These are phyloP conservation scores for Candida anglica DNA, from an alignment of 805 yeast species.

Conservation along the genomic window DNA sequence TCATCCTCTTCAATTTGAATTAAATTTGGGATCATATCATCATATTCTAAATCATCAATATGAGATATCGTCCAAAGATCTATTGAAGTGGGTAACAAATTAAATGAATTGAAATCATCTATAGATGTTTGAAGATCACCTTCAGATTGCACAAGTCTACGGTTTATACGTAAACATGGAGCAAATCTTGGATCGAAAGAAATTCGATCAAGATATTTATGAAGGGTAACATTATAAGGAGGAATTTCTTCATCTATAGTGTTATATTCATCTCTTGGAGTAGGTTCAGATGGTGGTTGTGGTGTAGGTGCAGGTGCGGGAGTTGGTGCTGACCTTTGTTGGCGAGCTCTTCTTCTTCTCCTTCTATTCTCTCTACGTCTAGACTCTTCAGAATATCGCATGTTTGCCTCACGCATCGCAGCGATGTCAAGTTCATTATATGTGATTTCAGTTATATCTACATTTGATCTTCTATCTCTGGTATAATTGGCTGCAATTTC, in stretches of 20 bases:
- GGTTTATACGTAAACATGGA: constrained; percentile 21
- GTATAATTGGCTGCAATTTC: no score
- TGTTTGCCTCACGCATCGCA: no score
- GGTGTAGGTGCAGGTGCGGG: no score
- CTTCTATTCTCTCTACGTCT: no score
- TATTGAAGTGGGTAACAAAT: constrained; percentile 17
- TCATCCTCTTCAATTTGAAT: constrained; percentile 3
- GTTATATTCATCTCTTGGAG: constrained; percentile 7
- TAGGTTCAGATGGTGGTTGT: not conserved
- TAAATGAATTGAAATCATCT: constrained; percentile 13
- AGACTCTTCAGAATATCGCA: no score
- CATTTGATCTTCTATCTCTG: no score
- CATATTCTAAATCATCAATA: constrained; percentile 22
- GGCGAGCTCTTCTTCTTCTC: no score
- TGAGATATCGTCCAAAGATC: constrained; percentile 19
- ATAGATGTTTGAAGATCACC: constrained; percentile 8
- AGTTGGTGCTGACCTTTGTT: no score
- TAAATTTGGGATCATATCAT: constrained; percentile 17
- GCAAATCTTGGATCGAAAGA: constrained; percentile 24
- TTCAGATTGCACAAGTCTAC: constrained; percentile 2
- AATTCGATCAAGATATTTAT: constrained; percentile 19
- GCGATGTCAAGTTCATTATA: no score
- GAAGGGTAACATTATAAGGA: constrained; percentile 20
- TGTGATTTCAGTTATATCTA: no score
- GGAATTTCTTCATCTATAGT: constrained; percentile 15